Evolutionary conservation across 768 basidiomycete genomes (phyloP), one percentile per base, ranked within the genome.

Genomic region (Pleurotus sapidus): DNA sequence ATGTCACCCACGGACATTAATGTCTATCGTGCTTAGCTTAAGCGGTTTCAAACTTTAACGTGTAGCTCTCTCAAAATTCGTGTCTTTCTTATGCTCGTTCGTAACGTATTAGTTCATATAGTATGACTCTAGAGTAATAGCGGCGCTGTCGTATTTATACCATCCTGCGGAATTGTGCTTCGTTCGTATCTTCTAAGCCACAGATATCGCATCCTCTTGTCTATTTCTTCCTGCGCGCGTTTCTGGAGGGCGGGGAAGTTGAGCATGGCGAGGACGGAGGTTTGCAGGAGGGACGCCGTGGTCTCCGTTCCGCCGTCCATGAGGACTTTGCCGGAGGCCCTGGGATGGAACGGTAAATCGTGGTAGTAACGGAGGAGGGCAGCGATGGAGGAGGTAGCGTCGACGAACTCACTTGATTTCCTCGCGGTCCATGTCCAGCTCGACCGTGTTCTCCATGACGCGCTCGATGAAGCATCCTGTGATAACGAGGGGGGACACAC

Each of bases 141-240:
- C 30, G 30, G 27, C 9, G 27, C 8, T 30, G 30, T 9, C 30
- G 3, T 30, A 55, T 18, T 11, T 46, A 11, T 14, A 48, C 8
- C 5, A 51, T 30, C n/a, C 7, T 25, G 27, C 20, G 57, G 61
- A 1, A 30, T 9, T 30, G 27, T 30, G 3, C 6, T 30, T 30
- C 8, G 8, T 30, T 9, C 3, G 30, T 30, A 9, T 30, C 3
- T 9, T 9, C 8, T 9, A 30, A 30, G 30, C 1, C 30, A 30
- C 8, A 24, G 57, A 71, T 74, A 20, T 50, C 4, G 30, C 73
- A 76, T 15, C 66, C 60, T 61, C 3, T n/a, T 14, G 49, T 72
- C 72, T 9, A 74, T 45, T 54, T 73, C 70, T 18, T 42, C 59
- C 43, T 72, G 72, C 3, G 68, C 70, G 5, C 50, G 39, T 11